Conservation (phyloP, 2,329 filamentous ascomycete species). For the Cercospora sp. region DNA sequence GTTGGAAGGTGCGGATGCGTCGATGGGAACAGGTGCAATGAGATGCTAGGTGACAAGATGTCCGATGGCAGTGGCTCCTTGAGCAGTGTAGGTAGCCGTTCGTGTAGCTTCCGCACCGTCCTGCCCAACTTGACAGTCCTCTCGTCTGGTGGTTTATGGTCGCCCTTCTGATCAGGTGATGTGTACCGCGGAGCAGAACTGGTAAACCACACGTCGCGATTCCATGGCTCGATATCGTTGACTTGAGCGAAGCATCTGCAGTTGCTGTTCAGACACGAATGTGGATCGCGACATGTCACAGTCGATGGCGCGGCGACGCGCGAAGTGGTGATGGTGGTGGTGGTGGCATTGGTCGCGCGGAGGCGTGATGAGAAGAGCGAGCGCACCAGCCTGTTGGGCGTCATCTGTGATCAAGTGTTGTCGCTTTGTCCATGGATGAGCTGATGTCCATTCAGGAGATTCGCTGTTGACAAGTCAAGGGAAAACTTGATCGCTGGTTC, state of each 20-base stretch:
- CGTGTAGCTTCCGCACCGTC: constrained; percentile 62
- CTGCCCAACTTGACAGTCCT: constrained; percentile 63
- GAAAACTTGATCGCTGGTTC: not conserved
- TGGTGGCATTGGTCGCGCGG: constrained; percentile 17
- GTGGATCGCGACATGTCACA: constrained; percentile 23
- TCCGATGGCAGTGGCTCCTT: constrained; percentile 62
- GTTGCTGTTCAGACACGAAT: constrained; percentile 25
- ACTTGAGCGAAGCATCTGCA: constrained; percentile 38
- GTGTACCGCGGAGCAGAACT: constrained; percentile 39
- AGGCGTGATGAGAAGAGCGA: constrained; percentile 47
- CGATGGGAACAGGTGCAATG: constrained; percentile 64
- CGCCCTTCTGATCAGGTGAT: constrained; percentile 22
- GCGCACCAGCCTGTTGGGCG: constrained; percentile 48
- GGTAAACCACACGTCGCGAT: constrained; percentile 48
- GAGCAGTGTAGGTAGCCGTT: constrained; percentile 61
- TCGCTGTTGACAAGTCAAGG: not conserved
- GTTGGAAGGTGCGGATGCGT: constrained; percentile 86
- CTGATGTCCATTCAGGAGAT: constrained; percentile 7
- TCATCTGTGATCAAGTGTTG: constrained; percentile 33
- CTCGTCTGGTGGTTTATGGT: constrained; percentile 55
- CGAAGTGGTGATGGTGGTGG: constrained; percentile 4
- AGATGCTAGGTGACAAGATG: constrained; percentile 62
- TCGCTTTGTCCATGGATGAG: constrained; percentile 20
- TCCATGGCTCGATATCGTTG: constrained; percentile 32
- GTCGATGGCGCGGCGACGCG: constrained; percentile 9